phyloP scores from a whole-genome alignment of 306 rosid genomes.

The Pyrus pyrifolia region DNA sequence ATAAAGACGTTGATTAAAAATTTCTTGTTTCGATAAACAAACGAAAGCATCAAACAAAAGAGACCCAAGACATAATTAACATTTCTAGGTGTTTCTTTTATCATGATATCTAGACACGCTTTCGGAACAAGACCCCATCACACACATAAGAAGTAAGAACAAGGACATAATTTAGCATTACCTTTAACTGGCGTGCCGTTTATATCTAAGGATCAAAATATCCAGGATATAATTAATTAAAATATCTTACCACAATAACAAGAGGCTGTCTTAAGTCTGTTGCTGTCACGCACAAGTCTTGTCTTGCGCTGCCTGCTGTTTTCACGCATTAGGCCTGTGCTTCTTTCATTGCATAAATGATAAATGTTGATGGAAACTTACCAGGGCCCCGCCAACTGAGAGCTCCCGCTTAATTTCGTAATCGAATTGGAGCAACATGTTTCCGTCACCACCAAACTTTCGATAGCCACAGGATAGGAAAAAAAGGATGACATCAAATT shows the following conservation, averaged over 20 bases:
- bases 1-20: background rate
- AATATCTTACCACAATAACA: slow-evolving; percentile 18
- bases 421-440: slow-evolving; percentile 30
- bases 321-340: background rate
- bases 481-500: background rate
- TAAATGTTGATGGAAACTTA: slow-evolving; percentile 13
- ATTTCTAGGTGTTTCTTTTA: background rate
- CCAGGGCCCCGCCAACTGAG: slow-evolving; percentile 10
- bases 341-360: slow-evolving; percentile 12
- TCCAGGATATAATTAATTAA: background rate
- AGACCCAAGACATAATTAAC: background rate
- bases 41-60: background rate
- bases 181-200: background rate
- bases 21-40: background rate
- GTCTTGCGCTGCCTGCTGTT: background rate
- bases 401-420: slow-evolving; percentile 19
- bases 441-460: slow-evolving; percentile 25
- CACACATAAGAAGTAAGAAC: background rate
- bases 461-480: slow-evolving; percentile 1
- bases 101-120: background rate
- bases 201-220: background rate
- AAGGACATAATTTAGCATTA: background rate
- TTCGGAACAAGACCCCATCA: background rate
- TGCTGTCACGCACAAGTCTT: slow-evolving; percentile 15
- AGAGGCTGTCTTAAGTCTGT: slow-evolving; percentile 16